A percentile compares a stretch with the other conserved stretches of the same genome.
phyloP scores from a whole-genome alignment of 176 grass and related monocot species.

The Triticum turgidum region DNA sequence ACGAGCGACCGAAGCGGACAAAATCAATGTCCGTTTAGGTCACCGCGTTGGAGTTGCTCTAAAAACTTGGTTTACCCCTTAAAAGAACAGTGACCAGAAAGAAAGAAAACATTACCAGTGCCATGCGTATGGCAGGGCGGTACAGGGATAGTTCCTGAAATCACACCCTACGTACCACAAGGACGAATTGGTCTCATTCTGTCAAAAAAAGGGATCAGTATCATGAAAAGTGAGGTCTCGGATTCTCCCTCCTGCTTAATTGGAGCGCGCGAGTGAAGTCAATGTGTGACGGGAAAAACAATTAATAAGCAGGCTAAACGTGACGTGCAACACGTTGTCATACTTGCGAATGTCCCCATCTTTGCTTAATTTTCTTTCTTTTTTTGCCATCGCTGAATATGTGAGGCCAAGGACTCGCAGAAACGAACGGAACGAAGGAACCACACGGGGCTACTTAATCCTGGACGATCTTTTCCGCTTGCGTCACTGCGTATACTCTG shows the following conservation, averaged over 20 bases:
- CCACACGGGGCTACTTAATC: background rate
- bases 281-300: background rate
- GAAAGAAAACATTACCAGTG: background rate
- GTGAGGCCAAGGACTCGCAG: background rate
- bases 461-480: background rate
- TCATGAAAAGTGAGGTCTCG: background rate
- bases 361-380: background rate
- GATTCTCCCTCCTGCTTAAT: background rate
- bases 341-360: background rate
- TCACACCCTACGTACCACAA: background rate
- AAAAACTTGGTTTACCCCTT: too few relatives aligned
- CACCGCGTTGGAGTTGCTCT: too few relatives aligned
- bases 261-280: background rate
- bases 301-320: too few relatives aligned
- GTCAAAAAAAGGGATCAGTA: too few relatives aligned
- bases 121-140: background rate
- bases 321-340: background rate
- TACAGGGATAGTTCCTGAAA: background rate
- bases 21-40: too few relatives aligned
- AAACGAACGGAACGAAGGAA: background rate
- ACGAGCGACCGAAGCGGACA: too few relatives aligned
- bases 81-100: background rate
- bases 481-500: background rate
- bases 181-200: background rate
- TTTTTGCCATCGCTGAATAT: background rate